Conservation (phyloP, 345 rosid species). For the Citrus cavaleriei region DNA sequence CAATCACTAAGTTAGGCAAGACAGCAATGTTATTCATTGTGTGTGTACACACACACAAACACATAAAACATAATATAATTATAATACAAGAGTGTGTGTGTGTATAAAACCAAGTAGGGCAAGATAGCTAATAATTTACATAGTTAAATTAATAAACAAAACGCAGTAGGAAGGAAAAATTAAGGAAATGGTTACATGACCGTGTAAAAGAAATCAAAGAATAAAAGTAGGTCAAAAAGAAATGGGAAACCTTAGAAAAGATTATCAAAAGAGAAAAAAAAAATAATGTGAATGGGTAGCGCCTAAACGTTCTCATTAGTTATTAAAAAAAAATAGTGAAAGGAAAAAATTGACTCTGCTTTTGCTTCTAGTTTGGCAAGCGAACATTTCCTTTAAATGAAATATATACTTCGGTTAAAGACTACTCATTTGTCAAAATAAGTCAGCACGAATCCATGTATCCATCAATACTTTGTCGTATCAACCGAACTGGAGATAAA, state of each 20-base stretch:
- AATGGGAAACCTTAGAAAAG: neutral
- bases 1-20: too few relatives aligned
- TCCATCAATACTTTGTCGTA: neutral
- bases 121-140: too few relatives aligned
- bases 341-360: too few relatives aligned
- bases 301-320: neutral
- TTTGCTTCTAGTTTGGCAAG: too few relatives aligned
- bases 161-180: neutral
- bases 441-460: neutral
- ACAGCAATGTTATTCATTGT: too few relatives aligned
- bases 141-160: neutral
- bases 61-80: too few relatives aligned
- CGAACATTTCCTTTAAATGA: too few relatives aligned
- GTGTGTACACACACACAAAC: too few relatives aligned
- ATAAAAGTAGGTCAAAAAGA: neutral
- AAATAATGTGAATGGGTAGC: neutral
- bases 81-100: too few relatives aligned
- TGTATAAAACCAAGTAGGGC: too few relatives aligned
- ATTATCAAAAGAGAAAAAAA: neutral
- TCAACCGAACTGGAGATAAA: neutral
- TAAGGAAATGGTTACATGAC: too few relatives aligned
- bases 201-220: neutral
- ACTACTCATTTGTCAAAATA: neutral
- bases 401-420: neutral
- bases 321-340: too few relatives aligned